These are phyloP conservation scores for Protomyces inouyei DNA, from an alignment of 1,139 yeast species.

Conservation along the genomic window DNA sequence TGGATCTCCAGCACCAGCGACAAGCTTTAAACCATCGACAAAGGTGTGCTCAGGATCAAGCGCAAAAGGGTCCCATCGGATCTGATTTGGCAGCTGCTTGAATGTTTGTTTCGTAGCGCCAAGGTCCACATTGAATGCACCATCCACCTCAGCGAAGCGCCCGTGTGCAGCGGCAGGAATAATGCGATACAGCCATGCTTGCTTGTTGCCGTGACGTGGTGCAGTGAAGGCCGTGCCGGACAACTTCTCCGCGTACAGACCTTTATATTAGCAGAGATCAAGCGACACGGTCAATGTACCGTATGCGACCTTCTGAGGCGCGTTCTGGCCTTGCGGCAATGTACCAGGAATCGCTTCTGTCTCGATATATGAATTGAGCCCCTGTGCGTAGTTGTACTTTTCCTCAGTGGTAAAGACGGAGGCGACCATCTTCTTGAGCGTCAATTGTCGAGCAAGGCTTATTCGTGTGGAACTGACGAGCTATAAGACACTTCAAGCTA, in stretches of 20 bases:
- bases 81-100: slow-evolving; percentile 30
- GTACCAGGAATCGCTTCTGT: slow-evolving; percentile 30
- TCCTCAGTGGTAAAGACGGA: not conserved
- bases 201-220: slow-evolving; percentile 24
- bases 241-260: slow-evolving; percentile 23
- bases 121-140: not conserved
- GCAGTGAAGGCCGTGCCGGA: slow-evolving; percentile 29
- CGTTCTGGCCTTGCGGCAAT: slow-evolving; percentile 30
- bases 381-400: not conserved
- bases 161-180: slow-evolving; percentile 23
- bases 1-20: slow-evolving; percentile 39
- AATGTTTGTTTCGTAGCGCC: not conserved
- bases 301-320: slow-evolving; percentile 27
- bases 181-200: slow-evolving; percentile 30
- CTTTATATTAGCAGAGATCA: not conserved
- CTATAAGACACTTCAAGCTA: too few relatives aligned
- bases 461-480: too few relatives aligned
- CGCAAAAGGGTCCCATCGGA: slow-evolving; percentile 38
- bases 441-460: too few relatives aligned
- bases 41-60: slow-evolving; percentile 33
- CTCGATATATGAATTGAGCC: not conserved
- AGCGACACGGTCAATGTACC: slow-evolving; percentile 16
- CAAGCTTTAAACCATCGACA: slow-evolving; percentile 35
- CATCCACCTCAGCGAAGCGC: not conserved
- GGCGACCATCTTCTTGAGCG: not conserved